Evolutionary conservation across 2,329 filamentous ascomycete species (phyloP), one percentile per base, ranked within the genome.

Genomic region (Nigrospora sphaerica): DNA sequence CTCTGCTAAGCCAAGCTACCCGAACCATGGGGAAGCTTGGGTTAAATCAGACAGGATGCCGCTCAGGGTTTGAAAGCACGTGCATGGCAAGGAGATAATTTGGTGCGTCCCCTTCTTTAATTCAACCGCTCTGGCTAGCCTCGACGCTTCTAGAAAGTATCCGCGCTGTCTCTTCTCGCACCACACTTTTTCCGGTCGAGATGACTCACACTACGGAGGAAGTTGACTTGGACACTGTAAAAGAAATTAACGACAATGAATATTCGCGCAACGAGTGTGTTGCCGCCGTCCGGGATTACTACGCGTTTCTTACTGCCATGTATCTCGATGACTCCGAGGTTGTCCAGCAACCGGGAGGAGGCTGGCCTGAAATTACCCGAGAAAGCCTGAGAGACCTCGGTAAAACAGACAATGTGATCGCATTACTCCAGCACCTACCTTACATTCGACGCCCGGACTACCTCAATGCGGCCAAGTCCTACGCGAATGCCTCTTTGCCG

Each of bases 311-410:
- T 18, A 48, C 53, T 6, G 49, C 50, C 13, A 52, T 61, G 50
- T 61, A 62, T 44, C 44, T 64, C 12, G 38, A 50, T 10, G 50
- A 58, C 6, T 51, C 48, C 1, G 47, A 49, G 14, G 46, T 62
- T 32, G 46, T 56, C 28, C 43, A 56, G 19, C 59, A 58, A 6
- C 60, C 60, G 28, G 45, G 49, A 31, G 54, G 45, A n/a, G 59
- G 59, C 32, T 63, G 62, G 60, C 57, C 58, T 32, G 48, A 45
- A 11, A 56, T 64, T 23, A 55, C 32, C 16, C n/a, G 14, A 14
- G 45, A 47, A 14, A 38, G 32, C 14, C 19, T 49, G 23, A n/a
- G n/a, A 38, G 23, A 18, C 14, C 35, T 47, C 3, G 41, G 36
- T 11, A 47, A 47, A 33, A 39, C 46, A 6, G 46, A 44, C 18